Base-by-base conservation (phyloP, 345 rosid genomes). In the Fremontodendron californicum region DNA sequence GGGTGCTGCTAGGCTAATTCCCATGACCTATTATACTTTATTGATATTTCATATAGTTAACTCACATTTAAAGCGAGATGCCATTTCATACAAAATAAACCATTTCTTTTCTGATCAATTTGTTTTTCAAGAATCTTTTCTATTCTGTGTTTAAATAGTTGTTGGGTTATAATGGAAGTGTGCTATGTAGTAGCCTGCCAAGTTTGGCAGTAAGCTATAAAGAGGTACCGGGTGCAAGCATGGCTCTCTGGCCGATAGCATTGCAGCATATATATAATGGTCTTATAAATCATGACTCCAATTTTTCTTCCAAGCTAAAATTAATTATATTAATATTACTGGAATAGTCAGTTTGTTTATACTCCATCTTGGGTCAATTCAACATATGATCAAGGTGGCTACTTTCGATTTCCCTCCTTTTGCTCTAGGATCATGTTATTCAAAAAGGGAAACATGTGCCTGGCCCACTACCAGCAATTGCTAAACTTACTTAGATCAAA, bases 381-480 rank as follows among this genome's bases (percentile, higher is more conserved):
- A 33, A 70, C 63, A n/a, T 72, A 73, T 55, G 13, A 55, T 54
- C 19, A 55, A 37, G n/a, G 76, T 40, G 76, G 65, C 31, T 40
- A 57, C 66, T 57, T 73, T 73, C 65, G 76, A 39, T 25, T 73
- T 37, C 66, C 66, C 37, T 73, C 66, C 43, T 58, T 61, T 73
- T 73, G 66, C 52, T 13, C 10, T 55, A 21, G 51, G 65, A 13
- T 73, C 35, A 27, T 73, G 52, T 57, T 73, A 13, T 39, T 73
- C 65, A 21, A 73, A n/a, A 73, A 73, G 76, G 15, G 64, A 55
- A 55, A 55, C 76, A 73, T 23, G 0, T 57, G 66, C 39, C 21
- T 73, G 76, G 51, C 61, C 76, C 76, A 73, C 66, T 51, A 21
- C 51, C 65, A 55, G 64, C 76, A 57, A 55, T 55, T 43, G 29